These are phyloP conservation scores for Colletotrichum tropicale DNA, from an alignment of 2,329 filamentous ascomycete genomes.

Conservation along the genomic window DNA sequence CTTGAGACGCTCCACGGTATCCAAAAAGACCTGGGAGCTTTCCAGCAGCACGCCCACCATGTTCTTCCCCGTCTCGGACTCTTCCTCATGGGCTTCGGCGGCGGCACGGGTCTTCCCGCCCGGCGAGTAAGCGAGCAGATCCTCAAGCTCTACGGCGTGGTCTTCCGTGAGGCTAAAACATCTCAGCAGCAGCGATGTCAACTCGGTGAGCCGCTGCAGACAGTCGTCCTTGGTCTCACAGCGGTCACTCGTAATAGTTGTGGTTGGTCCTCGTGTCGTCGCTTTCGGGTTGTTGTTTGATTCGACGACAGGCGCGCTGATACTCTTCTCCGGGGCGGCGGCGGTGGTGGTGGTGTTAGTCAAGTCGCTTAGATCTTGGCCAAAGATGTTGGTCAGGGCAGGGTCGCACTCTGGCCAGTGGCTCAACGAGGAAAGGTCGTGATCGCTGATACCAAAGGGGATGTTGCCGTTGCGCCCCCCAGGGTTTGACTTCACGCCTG, in stretches of 20 bases:
- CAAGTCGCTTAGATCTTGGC: not conserved
- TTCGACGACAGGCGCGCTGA: not conserved
- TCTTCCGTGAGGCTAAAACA: not conserved
- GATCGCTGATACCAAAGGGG: not conserved
- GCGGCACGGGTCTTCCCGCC: not conserved
- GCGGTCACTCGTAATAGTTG: not conserved
- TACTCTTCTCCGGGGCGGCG: not conserved
- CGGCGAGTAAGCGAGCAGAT: not conserved
- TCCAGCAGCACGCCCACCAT: not conserved
- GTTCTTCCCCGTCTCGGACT: not conserved
- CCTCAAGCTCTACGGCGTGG: not conserved
- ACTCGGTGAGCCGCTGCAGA: not conserved
- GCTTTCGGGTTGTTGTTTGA: not conserved
- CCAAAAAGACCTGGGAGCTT: not conserved
- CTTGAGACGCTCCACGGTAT: not conserved
- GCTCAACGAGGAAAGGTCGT: not conserved
- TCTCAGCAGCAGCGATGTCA: not conserved
- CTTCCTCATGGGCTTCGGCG: not conserved
- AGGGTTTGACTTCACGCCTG: not conserved
- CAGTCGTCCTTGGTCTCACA: not conserved
- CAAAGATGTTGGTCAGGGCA: not conserved
- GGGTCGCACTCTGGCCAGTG: not conserved
- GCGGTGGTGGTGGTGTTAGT: not conserved
- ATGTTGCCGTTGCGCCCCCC: not conserved
- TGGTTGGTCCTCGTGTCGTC: not conserved